Evolutionary conservation across 192 early-diverging fungal species (phyloP), one percentile per base, ranked within the genome.

Genomic region (Coemansia sp.): DNA sequence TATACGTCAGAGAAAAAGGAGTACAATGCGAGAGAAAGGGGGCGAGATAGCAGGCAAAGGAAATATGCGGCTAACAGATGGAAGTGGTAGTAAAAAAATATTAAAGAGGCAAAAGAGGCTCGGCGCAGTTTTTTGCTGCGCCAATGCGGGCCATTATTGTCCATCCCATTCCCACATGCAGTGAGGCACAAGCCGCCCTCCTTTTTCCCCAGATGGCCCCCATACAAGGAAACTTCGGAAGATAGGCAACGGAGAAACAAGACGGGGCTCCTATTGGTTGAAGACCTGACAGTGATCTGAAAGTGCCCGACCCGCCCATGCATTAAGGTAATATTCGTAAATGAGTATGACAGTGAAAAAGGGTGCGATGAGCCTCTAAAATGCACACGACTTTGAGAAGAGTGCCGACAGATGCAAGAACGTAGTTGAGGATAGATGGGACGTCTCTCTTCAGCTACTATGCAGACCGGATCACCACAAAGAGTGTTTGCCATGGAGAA

Each of bases 121-220:
- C 23, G 9, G 25, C 51, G 25, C 51, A 53, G 51, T 15, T 25
- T 25, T 25, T 25, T 9, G 51, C 51, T 53, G 51, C 51, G 51
- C 51, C 51, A 15, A 12, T 25, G 25, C 23, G 45, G 45, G 45
- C 45, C 45, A 48, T 48, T 48, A 48, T 21, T 48, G 17, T 21
- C 45, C 45, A 44, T 44, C 41, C 25, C 46, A 50, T 8, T 23
- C 51, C 51, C 51, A 10, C 17, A 38, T 39, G 32, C 21, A 34
- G 19, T 23, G n/a, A 15, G 29, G 67, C n/a, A 59, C 39, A 29
- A 62, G 45, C 23, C 32, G 21, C 36, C 8, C 15, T 44, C 42
- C 37, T 67, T 66, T 51, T 66, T 46, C 39, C 34, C 19, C 46
- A n/a, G 46, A 48, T 21, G 9, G 46, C 8, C 19, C 46, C 46